Conservation (phyloP, 352 stramenopile genomes). For the Phytophthora pluvialis region DNA sequence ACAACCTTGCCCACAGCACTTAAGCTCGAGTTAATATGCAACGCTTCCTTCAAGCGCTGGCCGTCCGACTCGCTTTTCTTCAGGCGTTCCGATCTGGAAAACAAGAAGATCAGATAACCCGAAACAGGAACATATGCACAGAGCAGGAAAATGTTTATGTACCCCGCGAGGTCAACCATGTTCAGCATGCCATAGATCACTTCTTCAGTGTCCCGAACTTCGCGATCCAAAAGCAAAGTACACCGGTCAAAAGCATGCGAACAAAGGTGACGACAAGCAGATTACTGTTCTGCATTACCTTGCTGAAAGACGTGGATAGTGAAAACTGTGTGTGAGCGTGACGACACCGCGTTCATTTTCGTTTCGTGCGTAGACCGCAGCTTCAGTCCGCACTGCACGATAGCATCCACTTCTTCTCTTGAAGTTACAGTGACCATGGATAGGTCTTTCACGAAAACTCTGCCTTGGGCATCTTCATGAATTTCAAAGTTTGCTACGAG, state of each 20-base stretch:
- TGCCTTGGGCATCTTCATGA: constrained; percentile 91
- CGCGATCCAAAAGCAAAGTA: background rate
- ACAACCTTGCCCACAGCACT: constrained; percentile 88
- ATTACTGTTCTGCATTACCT: constrained; percentile 34
- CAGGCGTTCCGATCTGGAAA: constrained; percentile 68
- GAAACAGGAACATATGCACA: background rate
- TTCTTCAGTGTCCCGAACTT: constrained; percentile 71
- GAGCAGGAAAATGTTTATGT: background rate
- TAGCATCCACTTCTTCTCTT: constrained; percentile 82
- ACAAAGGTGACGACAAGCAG: background rate
- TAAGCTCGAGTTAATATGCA: constrained; percentile 89
- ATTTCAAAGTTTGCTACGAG: constrained; percentile 89
- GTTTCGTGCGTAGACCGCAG: constrained; percentile 92
- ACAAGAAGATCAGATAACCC: background rate
- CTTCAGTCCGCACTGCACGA: constrained; percentile 88
- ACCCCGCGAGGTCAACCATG: constrained; percentile 85
- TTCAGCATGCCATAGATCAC: constrained; percentile 89
- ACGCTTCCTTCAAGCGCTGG: constrained; percentile 82
- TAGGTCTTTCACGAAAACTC: constrained; percentile 94
- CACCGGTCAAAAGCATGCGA: background rate
- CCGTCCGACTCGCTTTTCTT: constrained; percentile 91
- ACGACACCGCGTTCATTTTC: constrained; percentile 93
- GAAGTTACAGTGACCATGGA: constrained; percentile 91
- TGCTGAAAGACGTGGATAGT: constrained; percentile 89
- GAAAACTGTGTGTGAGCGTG: constrained; percentile 88